These are phyloP conservation scores for Rosa persica DNA, from an alignment of 306 rosid species.

Conservation along the genomic window DNA sequence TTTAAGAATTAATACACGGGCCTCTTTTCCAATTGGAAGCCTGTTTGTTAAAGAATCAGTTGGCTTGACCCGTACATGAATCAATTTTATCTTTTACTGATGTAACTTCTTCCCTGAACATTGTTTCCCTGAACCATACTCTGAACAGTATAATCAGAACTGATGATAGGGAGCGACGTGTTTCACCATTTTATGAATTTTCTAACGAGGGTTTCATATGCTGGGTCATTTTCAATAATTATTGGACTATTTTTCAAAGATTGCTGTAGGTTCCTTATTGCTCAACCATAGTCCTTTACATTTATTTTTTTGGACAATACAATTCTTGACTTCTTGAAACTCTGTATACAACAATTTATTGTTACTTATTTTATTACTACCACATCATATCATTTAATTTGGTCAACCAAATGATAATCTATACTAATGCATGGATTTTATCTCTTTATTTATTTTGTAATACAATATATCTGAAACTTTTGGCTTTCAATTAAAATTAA, in stretches of 20 bases:
- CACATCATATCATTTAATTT: not conserved
- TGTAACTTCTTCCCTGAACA: not conserved
- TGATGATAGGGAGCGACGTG: not conserved
- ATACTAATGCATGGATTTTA: not conserved
- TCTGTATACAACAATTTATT: not conserved
- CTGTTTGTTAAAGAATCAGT: not conserved
- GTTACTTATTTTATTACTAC: not conserved
- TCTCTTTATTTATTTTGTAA: not conserved
- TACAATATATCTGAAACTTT: not conserved
- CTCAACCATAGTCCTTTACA: conserved; percentile 5
- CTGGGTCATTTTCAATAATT: not conserved
- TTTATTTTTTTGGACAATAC: too few species aligned
- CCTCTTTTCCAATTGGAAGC: not conserved
- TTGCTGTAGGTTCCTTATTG: not conserved
- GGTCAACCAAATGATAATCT: not conserved
- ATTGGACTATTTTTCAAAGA: not conserved
- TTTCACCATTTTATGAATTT: not conserved
- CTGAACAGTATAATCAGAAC: too few species aligned
- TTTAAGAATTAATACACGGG: not conserved
- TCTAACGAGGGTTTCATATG: not conserved
- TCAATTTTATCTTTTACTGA: not conserved
- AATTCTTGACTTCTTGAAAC: too few species aligned
- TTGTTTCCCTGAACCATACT: conserved; percentile 1
- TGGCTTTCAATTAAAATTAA: not conserved
- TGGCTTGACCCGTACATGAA: not conserved